Evolutionary conservation across 2,329 filamentous ascomycete genomes (phyloP).

Genomic region (Spiromastix sp.): DNA sequence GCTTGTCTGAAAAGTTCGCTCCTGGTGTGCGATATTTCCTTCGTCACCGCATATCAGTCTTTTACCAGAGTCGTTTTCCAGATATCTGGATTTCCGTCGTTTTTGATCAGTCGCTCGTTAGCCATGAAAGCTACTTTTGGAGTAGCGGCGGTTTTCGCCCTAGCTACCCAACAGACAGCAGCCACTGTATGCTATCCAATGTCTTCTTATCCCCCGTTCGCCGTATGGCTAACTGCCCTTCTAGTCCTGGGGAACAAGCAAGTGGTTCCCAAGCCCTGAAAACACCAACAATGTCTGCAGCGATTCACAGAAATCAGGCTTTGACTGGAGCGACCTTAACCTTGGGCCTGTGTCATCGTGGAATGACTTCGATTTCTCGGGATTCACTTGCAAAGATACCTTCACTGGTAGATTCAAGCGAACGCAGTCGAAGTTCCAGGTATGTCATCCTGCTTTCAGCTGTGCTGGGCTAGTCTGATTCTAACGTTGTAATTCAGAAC

Average conservation of each 20-base stretch:
- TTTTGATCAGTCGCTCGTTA: too few relatives aligned
- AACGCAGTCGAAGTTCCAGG: constrained; percentile 13
- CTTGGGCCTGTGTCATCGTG: constrained; percentile 55
- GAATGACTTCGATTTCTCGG: constrained; percentile 62
- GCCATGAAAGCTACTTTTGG: constrained; percentile 15
- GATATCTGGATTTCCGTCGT: too few relatives aligned
- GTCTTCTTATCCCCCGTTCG: too few relatives aligned
- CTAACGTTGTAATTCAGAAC: constrained; percentile 27
- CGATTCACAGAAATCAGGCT: constrained; percentile 57
- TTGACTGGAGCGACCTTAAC: constrained; percentile 57
- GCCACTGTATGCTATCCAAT: constrained; percentile 15
- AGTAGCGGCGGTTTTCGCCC: constrained; percentile 11
- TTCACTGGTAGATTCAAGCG: constrained; percentile 28
- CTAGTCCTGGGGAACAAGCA: constrained; percentile 40
- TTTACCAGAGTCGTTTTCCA: too few relatives aligned
- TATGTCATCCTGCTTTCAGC: constrained; percentile 3
- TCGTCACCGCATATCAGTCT: too few relatives aligned
- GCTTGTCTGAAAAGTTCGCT: too few relatives aligned
- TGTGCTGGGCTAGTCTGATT: constrained; percentile 18
- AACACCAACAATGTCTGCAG: constrained; percentile 72
- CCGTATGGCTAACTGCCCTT: too few relatives aligned
- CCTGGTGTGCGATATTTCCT: too few relatives aligned
- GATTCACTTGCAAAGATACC: constrained; percentile 58
- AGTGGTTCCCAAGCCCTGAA: constrained; percentile 54
- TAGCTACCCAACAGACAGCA: constrained; percentile 17